phyloP scores from a whole-genome alignment of 495 filamentous ascomycete species.

The Aspergillus leporis region DNA sequence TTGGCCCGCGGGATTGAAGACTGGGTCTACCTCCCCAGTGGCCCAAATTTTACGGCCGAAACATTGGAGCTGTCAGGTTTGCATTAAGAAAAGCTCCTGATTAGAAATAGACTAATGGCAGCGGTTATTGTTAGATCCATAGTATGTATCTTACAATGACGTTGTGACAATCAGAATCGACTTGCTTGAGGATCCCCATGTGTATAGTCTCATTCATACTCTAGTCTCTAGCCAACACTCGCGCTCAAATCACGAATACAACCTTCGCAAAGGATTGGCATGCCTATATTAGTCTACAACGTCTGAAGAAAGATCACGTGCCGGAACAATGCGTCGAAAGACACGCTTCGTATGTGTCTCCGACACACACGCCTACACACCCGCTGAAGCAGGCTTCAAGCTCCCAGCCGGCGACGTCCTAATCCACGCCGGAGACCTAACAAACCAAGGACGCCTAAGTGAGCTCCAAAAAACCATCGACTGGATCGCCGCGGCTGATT shows the following conservation, averaged over 20 bases:
- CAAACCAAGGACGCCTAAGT: slow-evolving; percentile 54
- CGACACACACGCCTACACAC: slow-evolving; percentile 60
- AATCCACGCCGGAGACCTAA: slow-evolving; percentile 62
- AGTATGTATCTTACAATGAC: neutral
- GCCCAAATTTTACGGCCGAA: neutral
- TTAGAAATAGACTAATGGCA: neutral
- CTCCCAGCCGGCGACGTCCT: slow-evolving; percentile 60
- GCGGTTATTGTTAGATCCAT: neutral
- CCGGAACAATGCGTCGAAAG: slow-evolving; percentile 38
- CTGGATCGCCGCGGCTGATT: slow-evolving; percentile 58
- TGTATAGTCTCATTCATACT: neutral
- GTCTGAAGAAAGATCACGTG: neutral
- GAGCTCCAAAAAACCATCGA: slow-evolving; percentile 55
- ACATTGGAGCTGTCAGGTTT: neutral
- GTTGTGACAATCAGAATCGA: neutral
- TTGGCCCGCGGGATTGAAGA: neutral
- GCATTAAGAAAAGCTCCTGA: neutral
- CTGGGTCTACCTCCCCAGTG: neutral
- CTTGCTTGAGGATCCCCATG: neutral
- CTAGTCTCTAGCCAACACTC: too few relatives aligned
- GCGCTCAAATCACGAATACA: too few relatives aligned
- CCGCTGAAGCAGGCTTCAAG: slow-evolving; percentile 50
- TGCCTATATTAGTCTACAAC: too few relatives aligned
- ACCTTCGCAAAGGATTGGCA: too few relatives aligned
- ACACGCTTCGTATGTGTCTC: slow-evolving; percentile 62